A percentile compares a stretch with the other conserved stretches of the same genome.
Conservation (phyloP, 2,329 filamentous ascomycete species). For the Rhynchosporium secalis region DNA sequence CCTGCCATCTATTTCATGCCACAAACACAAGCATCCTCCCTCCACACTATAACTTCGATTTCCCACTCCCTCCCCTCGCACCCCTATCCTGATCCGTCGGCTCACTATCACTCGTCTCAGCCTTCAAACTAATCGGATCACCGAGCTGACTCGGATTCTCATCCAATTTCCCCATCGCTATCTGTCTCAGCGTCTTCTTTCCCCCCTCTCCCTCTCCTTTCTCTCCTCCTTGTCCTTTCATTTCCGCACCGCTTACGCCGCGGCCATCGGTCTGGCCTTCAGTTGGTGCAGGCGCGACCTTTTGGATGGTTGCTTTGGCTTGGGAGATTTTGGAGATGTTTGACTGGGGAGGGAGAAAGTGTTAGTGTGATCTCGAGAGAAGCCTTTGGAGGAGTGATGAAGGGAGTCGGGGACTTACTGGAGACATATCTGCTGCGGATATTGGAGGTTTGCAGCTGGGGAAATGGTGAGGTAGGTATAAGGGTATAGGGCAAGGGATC, state of each 20-base stretch:
- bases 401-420: neutral
- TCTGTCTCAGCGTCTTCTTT: constrained; percentile 25
- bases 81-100: constrained; percentile 29
- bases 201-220: constrained; percentile 7
- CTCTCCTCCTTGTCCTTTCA: too few relatives aligned
- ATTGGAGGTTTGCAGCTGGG: neutral
- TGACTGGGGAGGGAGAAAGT: constrained; percentile 19
- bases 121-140: constrained; percentile 32
- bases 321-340: neutral
- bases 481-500: neutral
- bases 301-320: constrained; percentile 16
- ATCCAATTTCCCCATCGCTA: constrained; percentile 24
- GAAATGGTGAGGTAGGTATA: neutral
- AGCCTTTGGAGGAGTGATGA: constrained; percentile 13
- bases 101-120: constrained; percentile 27
- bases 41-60: constrained; percentile 24
- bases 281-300: constrained; percentile 21
- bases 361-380: constrained; percentile 25
- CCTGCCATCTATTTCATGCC: too few relatives aligned
- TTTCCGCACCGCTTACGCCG: too few relatives aligned
- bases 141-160: constrained; percentile 29
- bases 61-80: constrained; percentile 16
- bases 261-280: constrained; percentile 1
- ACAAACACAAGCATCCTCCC: too few relatives aligned
- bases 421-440: neutral